Percentiles rank a stretch among this genome's conserved stretches.
phyloP scores from a whole-genome alignment of 345 rosid genomes.

The Hibiscus syriacus region DNA sequence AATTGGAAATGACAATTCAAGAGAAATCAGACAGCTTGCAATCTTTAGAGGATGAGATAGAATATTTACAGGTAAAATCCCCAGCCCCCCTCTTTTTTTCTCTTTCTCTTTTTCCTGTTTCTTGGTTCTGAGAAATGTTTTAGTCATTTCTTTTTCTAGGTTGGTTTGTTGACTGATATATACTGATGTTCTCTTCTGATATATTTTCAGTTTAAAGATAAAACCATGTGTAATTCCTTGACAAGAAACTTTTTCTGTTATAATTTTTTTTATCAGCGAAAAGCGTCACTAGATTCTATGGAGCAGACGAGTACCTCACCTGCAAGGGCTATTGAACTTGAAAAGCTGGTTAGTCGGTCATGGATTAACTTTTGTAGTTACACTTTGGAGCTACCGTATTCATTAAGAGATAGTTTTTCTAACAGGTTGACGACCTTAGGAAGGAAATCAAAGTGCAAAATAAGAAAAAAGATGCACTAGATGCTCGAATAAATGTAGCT shows the following conservation, averaged over 20 bases:
- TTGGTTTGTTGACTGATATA: neutral
- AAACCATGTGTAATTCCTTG: neutral
- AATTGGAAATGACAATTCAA: constrained; percentile 26
- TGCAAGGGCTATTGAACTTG: constrained; percentile 21
- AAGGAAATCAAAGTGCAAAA: constrained; percentile 29
- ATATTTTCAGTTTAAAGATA: neutral
- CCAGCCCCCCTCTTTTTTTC: too few relatives aligned
- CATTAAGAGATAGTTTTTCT: neutral
- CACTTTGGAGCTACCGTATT: neutral
- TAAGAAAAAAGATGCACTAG: constrained; percentile 25
- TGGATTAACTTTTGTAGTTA: neutral
- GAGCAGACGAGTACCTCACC: constrained; percentile 18
- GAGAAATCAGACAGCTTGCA: constrained; percentile 26
- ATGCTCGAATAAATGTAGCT: constrained; percentile 20
- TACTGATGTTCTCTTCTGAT: neutral
- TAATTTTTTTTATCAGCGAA: constrained; percentile 12
- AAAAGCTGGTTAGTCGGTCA: constrained; percentile 32
- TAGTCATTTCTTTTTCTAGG: neutral
- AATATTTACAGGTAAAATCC: constrained; percentile 27
- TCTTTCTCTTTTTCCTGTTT: too few relatives aligned
- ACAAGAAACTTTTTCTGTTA: neutral
- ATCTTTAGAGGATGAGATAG: constrained; percentile 20
- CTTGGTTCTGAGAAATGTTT: constrained; percentile 2
- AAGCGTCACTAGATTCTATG: neutral
- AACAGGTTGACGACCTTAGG: constrained; percentile 23